These are phyloP conservation scores for Kodamaea plutei DNA, from an alignment of 1,139 yeast species.

Conservation along the genomic window DNA sequence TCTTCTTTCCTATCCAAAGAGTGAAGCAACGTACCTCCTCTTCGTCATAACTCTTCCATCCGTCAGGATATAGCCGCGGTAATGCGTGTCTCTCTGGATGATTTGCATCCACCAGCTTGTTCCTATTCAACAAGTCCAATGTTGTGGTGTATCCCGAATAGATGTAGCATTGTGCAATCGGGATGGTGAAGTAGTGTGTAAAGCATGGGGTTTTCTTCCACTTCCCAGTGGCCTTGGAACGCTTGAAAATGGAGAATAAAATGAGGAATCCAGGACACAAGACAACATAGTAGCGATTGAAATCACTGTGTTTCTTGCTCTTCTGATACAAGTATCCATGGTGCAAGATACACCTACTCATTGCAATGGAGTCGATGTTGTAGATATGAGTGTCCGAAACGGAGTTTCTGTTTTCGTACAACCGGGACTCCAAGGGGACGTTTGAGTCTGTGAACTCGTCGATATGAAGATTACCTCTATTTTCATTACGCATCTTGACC, in stretches of 20 bases:
- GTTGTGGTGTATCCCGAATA: conserved; percentile 67
- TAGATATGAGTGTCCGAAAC: conserved; percentile 50
- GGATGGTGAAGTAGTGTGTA: conserved; percentile 51
- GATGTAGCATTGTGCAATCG: conserved; percentile 64
- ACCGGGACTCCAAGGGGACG: conserved; percentile 44
- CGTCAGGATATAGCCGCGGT: conserved; percentile 75
- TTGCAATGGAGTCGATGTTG: conserved; percentile 54
- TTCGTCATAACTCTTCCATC: conserved; percentile 80
- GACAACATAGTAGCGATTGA: conserved; percentile 56
- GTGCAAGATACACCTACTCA: conserved; percentile 55
- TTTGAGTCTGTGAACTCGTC: conserved; percentile 59
- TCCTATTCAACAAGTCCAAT: conserved; percentile 51
- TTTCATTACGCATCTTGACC: conserved; percentile 38
- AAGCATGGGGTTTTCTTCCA: conserved; percentile 42
- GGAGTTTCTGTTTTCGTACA: conserved; percentile 55
- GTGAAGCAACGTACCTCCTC: conserved; percentile 73
- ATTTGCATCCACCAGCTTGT: conserved; percentile 38
- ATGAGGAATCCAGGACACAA: conserved; percentile 67
- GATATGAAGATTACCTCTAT: conserved; percentile 45
- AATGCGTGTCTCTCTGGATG: conserved; percentile 55
- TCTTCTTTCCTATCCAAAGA: conserved; percentile 73
- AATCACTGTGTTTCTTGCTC: conserved; percentile 62
- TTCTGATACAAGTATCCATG: conserved; percentile 69
- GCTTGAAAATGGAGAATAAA: conserved; percentile 43
- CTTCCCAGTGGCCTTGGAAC: conserved; percentile 46